phyloP scores from a whole-genome alignment of 2,329 filamentous ascomycete genomes.

The Huntiella savannae region DNA sequence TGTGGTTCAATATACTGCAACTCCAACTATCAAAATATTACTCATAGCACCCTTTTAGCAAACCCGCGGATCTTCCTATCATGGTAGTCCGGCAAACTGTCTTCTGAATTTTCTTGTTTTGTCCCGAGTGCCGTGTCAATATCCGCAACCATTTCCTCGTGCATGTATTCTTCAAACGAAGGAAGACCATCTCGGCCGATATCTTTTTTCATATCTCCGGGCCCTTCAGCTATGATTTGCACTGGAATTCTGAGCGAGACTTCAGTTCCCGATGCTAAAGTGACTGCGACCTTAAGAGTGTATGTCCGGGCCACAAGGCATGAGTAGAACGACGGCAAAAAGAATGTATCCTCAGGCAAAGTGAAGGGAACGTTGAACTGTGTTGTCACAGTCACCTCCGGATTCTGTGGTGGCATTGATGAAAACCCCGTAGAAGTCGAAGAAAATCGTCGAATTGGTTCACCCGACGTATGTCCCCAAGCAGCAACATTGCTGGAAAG shows the following conservation, averaged over 20 bases:
- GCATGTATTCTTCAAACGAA: slow-evolving; percentile 6
- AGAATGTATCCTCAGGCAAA: slow-evolving; percentile 27
- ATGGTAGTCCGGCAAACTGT: neutral
- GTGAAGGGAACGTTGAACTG: slow-evolving; percentile 28
- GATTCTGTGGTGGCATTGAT: too few relatives aligned
- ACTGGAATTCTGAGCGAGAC: slow-evolving; percentile 29
- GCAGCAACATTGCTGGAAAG: too few relatives aligned
- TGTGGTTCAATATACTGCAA: too few relatives aligned
- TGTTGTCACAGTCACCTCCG: slow-evolving; percentile 20
- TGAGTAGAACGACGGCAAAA: slow-evolving; percentile 38
- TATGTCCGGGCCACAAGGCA: slow-evolving; percentile 39
- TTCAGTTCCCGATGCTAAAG: slow-evolving; percentile 24
- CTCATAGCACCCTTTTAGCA: neutral
- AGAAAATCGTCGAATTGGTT: too few relatives aligned
- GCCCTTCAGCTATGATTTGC: slow-evolving; percentile 22
- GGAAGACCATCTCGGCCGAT: slow-evolving; percentile 2
- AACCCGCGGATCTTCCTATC: neutral
- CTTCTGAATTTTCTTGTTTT: too few relatives aligned
- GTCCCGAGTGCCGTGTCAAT: neutral
- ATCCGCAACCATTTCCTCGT: neutral
- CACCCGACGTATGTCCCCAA: too few relatives aligned
- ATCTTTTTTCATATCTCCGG: neutral
- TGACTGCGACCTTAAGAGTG: slow-evolving; percentile 27
- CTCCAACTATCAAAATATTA: too few relatives aligned
- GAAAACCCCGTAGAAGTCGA: too few relatives aligned